Percentiles rank a stretch among this genome's conserved stretches.
These are phyloP conservation scores for Aspergillus floridensis DNA, from an alignment of 2,329 filamentous ascomycete genomes.

Conservation along the genomic window DNA sequence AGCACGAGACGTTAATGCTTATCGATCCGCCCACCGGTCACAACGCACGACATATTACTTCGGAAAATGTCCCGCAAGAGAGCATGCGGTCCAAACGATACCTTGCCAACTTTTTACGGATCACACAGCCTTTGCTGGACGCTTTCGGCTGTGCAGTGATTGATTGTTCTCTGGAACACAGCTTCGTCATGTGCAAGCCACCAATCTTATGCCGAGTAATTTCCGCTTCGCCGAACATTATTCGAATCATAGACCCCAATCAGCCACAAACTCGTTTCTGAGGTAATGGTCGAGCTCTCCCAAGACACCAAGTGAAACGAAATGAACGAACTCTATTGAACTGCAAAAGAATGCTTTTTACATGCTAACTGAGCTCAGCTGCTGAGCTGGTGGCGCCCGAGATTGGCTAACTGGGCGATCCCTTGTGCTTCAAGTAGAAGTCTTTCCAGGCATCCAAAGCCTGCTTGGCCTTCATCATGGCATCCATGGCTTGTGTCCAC, in stretches of 20 bases:
- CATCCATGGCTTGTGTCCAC: background rate
- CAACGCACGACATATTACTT: background rate
- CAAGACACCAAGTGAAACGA: background rate
- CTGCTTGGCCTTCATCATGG: slow-evolving; percentile 1
- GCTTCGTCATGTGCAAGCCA: background rate
- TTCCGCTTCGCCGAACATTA: background rate
- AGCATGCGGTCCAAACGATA: background rate
- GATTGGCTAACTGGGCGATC: too few relatives aligned
- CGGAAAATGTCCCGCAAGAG: background rate
- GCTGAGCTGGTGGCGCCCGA: background rate
- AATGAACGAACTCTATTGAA: background rate
- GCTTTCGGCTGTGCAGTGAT: background rate
- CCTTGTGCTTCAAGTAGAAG: background rate
- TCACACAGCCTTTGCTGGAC: background rate
- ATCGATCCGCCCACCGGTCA: background rate
- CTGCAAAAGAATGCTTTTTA: background rate
- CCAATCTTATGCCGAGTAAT: background rate
- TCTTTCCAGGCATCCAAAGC: slow-evolving; percentile 3
- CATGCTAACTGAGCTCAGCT: background rate
- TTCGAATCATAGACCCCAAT: background rate
- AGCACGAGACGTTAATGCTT: background rate
- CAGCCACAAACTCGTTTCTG: background rate
- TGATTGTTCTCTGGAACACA: background rate
- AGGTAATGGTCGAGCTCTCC: background rate
- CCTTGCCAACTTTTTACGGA: background rate